Percentiles rank a stretch among this genome's conserved stretches.
phyloP scores from a whole-genome alignment of 768 basidiomycete genomes.

The Phaffia australis region DNA sequence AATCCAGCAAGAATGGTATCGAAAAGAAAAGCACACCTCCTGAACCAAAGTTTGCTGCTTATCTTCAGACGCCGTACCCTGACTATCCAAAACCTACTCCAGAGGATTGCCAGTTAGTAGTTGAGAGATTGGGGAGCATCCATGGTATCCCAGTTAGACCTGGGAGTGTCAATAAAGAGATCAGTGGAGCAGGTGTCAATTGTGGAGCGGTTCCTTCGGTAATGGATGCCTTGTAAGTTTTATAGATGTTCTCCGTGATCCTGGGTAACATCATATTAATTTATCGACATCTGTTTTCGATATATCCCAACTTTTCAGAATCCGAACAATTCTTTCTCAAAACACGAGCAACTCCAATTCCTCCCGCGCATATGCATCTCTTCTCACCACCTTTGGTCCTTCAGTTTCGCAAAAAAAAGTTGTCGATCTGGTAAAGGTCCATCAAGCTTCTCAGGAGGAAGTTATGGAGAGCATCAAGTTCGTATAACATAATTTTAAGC shows the following conservation, averaged over 20 bases:
- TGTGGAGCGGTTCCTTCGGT: constrained; percentile 24
- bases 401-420: not conserved
- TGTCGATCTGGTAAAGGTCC: constrained; percentile 9
- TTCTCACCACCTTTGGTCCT: constrained; percentile 16
- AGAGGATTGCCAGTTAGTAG: constrained; percentile 16
- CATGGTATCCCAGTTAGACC: constrained; percentile 19
- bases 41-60: constrained; percentile 13
- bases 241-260: not conserved
- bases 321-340: constrained; percentile 23
- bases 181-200: constrained; percentile 2
- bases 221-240: constrained; percentile 22
- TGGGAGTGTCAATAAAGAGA: constrained; percentile 5
- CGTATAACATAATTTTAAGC: not conserved
- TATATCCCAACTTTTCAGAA: not conserved
- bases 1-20: too few relatives aligned
- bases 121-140: constrained; percentile 8
- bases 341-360: constrained; percentile 26
- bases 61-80: constrained; percentile 13
- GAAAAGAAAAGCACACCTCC: too few relatives aligned
- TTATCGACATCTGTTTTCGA: not conserved
- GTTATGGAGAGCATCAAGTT: constrained; percentile 9
- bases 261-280: not conserved
- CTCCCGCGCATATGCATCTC: constrained; percentile 21
- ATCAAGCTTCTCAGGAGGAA: not conserved
- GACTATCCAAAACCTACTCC: constrained; percentile 11